phyloP scores from a whole-genome alignment of 164 flowering plant genomes.

The Piper longum region DNA sequence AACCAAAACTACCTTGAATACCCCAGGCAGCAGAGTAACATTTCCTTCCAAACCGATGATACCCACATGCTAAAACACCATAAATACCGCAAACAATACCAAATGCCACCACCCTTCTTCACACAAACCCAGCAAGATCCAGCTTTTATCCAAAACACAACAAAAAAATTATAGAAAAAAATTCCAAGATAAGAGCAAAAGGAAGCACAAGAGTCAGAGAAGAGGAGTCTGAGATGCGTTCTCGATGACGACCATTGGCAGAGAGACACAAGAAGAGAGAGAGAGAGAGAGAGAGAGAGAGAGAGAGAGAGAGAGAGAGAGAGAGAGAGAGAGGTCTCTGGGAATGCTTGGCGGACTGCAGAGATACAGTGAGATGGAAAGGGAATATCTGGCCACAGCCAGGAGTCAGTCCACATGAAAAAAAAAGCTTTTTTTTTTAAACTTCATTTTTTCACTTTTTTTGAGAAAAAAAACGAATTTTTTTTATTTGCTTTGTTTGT shows the following conservation, averaged over 20 bases:
- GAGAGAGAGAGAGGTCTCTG: no score
- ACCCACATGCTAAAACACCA: background rate
- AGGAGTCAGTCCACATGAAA: background rate
- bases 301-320: no score
- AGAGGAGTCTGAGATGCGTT: background rate
- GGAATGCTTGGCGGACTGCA: background rate
- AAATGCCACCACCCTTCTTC: background rate
- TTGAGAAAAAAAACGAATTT: background rate
- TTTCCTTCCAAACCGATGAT: background rate
- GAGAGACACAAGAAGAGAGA: background rate
- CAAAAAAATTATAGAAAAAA: background rate
- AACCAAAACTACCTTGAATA: background rate
- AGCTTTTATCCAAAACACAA: background rate
- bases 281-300: no score
- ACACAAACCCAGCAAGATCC: background rate
- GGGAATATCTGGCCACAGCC: background rate
- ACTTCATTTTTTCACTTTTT: no score
- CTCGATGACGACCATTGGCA: background rate
- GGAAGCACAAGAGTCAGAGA: background rate
- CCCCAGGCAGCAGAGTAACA: background rate
- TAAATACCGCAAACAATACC: background rate
- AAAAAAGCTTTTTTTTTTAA: no score
- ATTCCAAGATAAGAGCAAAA: background rate
- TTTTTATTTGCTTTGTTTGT: no score
- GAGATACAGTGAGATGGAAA: background rate